Evolutionary conservation across 495 filamentous ascomycete species (phyloP).

Genomic region (Neurospora pannonica): DNA sequence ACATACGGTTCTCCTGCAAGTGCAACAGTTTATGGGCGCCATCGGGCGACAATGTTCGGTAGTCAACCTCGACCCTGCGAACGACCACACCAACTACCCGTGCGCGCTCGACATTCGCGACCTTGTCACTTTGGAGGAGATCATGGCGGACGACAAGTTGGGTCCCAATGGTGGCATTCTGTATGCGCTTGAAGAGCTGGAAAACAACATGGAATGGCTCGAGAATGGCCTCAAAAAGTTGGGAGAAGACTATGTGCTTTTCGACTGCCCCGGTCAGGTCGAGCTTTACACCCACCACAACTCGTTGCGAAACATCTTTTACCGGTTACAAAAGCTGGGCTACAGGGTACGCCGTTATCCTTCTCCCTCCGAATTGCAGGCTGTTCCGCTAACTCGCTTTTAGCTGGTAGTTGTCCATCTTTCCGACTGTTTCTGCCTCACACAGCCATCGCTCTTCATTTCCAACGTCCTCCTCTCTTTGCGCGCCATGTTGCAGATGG

Average conservation of each 20-base stretch:
- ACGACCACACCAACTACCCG: slow-evolving; percentile 71
- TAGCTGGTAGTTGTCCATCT: slow-evolving; percentile 87
- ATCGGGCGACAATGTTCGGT: slow-evolving; percentile 91
- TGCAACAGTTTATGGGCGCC: slow-evolving; percentile 94
- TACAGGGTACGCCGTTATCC: slow-evolving; percentile 59
- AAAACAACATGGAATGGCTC: slow-evolving; percentile 84
- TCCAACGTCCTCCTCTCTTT: slow-evolving; percentile 86
- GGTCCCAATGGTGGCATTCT: slow-evolving; percentile 89
- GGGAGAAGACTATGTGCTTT: slow-evolving; percentile 85
- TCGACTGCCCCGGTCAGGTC: slow-evolving; percentile 94
- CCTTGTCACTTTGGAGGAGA: slow-evolving; percentile 80
- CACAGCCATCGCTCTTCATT: slow-evolving; percentile 86
- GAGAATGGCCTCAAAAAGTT: slow-evolving; percentile 67
- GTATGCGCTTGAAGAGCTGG: slow-evolving; percentile 91
- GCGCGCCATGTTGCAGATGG: slow-evolving; percentile 94
- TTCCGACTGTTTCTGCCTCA: slow-evolving; percentile 84
- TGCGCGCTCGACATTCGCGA: slow-evolving; percentile 86
- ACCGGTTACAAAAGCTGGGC: slow-evolving; percentile 78
- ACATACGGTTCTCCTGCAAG: slow-evolving; percentile 16
- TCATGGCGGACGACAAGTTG: slow-evolving; percentile 86
- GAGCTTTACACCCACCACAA: slow-evolving; percentile 93
- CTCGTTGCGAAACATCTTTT: slow-evolving; percentile 84
- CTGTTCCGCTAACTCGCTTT: slow-evolving; percentile 3
- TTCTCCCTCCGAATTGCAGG: background rate
- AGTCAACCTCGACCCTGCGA: slow-evolving; percentile 94